Evolutionary conservation across 768 basidiomycete genomes (phyloP).

Genomic region (Kwoniella dendrophila): DNA sequence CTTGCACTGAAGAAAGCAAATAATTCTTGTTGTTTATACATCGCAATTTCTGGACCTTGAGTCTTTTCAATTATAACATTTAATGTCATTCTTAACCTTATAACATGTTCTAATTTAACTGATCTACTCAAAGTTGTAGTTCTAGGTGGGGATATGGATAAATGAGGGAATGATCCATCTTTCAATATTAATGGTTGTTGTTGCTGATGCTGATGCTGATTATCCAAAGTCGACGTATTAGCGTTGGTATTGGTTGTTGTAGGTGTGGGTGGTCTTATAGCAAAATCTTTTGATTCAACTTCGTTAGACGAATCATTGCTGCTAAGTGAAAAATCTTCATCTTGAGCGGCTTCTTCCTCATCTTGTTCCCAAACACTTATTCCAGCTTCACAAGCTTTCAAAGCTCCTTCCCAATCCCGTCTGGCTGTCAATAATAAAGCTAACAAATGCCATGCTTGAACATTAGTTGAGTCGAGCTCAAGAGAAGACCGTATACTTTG

Average conservation of each 20-base stretch:
- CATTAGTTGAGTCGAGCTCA: slow-evolving; percentile 64
- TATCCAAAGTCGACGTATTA: not conserved
- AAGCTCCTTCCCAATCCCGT: slow-evolving; percentile 78
- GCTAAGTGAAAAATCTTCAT: slow-evolving; percentile 4
- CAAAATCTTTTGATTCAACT: slow-evolving; percentile 43
- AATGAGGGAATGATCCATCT: slow-evolving; percentile 21
- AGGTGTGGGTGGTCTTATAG: slow-evolving; percentile 10
- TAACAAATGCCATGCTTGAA: slow-evolving; percentile 88
- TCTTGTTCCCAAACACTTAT: slow-evolving; percentile 64
- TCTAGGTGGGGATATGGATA: slow-evolving; percentile 58
- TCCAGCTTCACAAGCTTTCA: slow-evolving; percentile 76
- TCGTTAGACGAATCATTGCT: slow-evolving; percentile 13
- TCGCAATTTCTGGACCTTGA: slow-evolving; percentile 82
- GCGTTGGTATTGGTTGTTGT: not conserved
- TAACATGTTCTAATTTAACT: slow-evolving; percentile 72
- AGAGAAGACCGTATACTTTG: slow-evolving; percentile 71
- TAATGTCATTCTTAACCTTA: slow-evolving; percentile 85
- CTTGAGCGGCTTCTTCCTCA: slow-evolving; percentile 54
- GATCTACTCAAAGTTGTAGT: slow-evolving; percentile 58
- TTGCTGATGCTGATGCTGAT: too few species aligned
- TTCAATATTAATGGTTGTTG: slow-evolving; percentile 7
- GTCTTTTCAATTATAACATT: slow-evolving; percentile 77
- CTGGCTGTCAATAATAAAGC: slow-evolving; percentile 76
- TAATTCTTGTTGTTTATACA: slow-evolving; percentile 76
- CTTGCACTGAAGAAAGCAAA: slow-evolving; percentile 80